Percentiles rank a stretch among this genome's conserved stretches.
Conservation (phyloP, 1,284 basidiomycete genomes). For the Xerocomus nothofagi region DNA sequence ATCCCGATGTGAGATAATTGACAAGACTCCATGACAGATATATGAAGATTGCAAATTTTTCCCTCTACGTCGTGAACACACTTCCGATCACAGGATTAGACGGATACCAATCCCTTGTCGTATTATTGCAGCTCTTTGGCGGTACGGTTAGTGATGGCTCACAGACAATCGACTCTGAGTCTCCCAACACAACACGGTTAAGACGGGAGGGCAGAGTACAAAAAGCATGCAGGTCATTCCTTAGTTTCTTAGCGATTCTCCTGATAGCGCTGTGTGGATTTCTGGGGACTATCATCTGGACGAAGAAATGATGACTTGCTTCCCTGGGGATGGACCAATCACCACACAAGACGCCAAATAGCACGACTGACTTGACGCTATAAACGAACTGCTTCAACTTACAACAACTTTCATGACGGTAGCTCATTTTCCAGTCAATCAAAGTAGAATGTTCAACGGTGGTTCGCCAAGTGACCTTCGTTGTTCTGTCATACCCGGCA, state of each 20-base stretch:
- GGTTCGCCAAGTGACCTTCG: not conserved
- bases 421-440: not conserved
- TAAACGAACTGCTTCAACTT: not conserved
- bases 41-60: slow-evolving; percentile 57
- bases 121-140: slow-evolving; percentile 38
- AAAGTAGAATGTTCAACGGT: not conserved
- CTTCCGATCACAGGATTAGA: slow-evolving; percentile 66
- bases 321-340: not conserved
- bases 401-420: not conserved
- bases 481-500: not conserved
- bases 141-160: not conserved
- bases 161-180: slow-evolving; percentile 23
- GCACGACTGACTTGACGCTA: not conserved
- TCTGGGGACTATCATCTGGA: slow-evolving; percentile 23
- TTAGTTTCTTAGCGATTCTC: slow-evolving; percentile 24
- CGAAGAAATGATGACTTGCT: slow-evolving; percentile 5
- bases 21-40: slow-evolving; percentile 46
- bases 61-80: slow-evolving; percentile 72
- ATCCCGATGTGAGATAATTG: not conserved
- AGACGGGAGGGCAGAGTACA: slow-evolving; percentile 17
- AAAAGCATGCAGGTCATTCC: slow-evolving; percentile 15
- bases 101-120: slow-evolving; percentile 51
- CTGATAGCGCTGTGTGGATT: slow-evolving; percentile 28
- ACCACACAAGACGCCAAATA: not conserved
- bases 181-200: slow-evolving; percentile 3